Evolutionary conservation across 306 rosid species (phyloP), one percentile per base, ranked within the genome.

Genomic region (Phaseolus lunatus): DNA sequence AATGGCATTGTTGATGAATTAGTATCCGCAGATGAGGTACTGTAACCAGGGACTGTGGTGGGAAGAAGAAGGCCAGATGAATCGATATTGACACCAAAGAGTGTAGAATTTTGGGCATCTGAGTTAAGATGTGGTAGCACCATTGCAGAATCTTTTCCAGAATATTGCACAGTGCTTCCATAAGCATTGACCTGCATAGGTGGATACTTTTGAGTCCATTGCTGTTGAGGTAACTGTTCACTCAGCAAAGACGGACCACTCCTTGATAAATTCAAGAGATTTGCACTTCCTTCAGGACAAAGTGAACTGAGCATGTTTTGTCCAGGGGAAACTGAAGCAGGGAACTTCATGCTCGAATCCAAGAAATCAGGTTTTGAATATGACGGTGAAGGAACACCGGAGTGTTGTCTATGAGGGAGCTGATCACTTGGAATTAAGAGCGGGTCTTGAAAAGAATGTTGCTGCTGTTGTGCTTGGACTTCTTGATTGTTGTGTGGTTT

Each of bases 61-160:
- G 97, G 94, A 75, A 89, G 92, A 15, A 93, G 85, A 82, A 93
- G 98, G 53, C 96, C 98, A 53, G 98, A 93, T 67, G 98, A 85
- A 78, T 93, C 98, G 3, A 90, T 88, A 71, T 91, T 93, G 57
- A 93, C 96, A 52, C 94, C 96, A 82, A 88, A 93, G 24, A 89
- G 87, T 44, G 89, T 89, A 78, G 89, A 84, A 84, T 91, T 90
- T 39, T 90, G 93, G 44, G 89, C 57, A 80, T 88, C 90, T 47
- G 94, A 82, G 64, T 78, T 87, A 71, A 87, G 86, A 69, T 90
- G 93, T 29, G 82, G 78, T 62, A 88, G 83, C 89, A 80, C 96
- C 79, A 84, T 71, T 6, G 83, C 81, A 31, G 84, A 83, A 86
- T 85, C 90, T 81, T 88, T 92, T 77, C 88, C 94, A 57, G 87